Evolutionary conservation across 1,139 yeast species (phyloP).

Genomic region (Taiozyma sp.): DNA sequence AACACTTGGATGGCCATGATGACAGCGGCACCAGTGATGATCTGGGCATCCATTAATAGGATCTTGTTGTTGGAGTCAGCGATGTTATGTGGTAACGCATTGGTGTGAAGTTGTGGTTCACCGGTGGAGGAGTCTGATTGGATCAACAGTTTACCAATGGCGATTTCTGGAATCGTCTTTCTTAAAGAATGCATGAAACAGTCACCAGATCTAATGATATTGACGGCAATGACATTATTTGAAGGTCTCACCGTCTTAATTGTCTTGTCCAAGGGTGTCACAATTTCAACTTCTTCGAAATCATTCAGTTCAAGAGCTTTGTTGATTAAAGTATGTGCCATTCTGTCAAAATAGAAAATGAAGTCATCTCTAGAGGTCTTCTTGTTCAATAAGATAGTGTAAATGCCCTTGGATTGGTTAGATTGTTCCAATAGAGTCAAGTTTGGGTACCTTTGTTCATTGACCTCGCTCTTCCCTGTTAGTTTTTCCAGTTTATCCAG

Average conservation of each 20-base stretch:
- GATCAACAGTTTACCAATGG: slow-evolving; percentile 76
- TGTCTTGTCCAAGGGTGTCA: slow-evolving; percentile 39
- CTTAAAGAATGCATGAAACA: slow-evolving; percentile 78
- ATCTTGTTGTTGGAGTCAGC: slow-evolving; percentile 36
- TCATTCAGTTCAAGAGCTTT: slow-evolving; percentile 51
- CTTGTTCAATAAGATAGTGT: slow-evolving; percentile 58
- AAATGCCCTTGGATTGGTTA: slow-evolving; percentile 68
- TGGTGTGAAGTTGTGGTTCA: slow-evolving; percentile 85
- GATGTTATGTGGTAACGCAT: slow-evolving; percentile 46
- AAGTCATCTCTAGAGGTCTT: slow-evolving; percentile 65
- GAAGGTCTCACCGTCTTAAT: slow-evolving; percentile 37
- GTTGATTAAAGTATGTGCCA: slow-evolving; percentile 65
- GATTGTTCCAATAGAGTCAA: slow-evolving; percentile 41
- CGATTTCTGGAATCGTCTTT: slow-evolving; percentile 69
- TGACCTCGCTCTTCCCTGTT: slow-evolving; percentile 32
- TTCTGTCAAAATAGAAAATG: slow-evolving; percentile 77
- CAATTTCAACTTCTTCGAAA: slow-evolving; percentile 25
- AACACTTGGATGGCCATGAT: slow-evolving; percentile 92
- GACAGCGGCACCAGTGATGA: slow-evolving; percentile 89
- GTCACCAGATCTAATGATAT: slow-evolving; percentile 87
- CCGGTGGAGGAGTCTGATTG: slow-evolving; percentile 88
- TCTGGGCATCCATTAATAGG: slow-evolving; percentile 77
- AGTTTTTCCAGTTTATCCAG: slow-evolving; percentile 50
- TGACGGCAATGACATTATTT: slow-evolving; percentile 61
- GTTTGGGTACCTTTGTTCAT: slow-evolving; percentile 19